Conservation (phyloP, 2,329 filamentous ascomycete genomes). For the Allantophomopsis cytisporea region DNA sequence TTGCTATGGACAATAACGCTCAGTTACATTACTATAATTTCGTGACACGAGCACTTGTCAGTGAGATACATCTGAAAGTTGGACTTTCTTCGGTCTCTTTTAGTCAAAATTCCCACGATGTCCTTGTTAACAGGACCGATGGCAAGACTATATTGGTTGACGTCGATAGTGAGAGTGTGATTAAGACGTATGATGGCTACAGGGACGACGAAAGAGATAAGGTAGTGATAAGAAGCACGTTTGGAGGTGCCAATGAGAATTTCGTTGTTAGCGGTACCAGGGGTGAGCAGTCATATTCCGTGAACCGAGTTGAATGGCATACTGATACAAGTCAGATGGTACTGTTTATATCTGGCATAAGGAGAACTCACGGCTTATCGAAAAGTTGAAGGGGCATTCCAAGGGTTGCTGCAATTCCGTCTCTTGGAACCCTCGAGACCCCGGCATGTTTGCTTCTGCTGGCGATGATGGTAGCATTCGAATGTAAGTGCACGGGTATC, state of each 20-base stretch:
- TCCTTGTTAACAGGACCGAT: conserved; percentile 72
- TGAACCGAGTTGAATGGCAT: too few species aligned
- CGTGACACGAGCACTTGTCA: conserved; percentile 58
- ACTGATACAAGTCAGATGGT: conserved; percentile 28
- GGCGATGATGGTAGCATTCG: conserved; percentile 77
- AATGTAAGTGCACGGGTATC: conserved; percentile 51
- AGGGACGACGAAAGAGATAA: conserved; percentile 40
- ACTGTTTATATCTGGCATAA: conserved; percentile 85
- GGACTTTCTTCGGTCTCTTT: conserved; percentile 70
- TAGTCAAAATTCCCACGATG: conserved; percentile 64
- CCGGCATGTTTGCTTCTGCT: conserved; percentile 77
- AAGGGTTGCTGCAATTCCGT: conserved; percentile 74
- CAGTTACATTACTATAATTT: conserved; percentile 76
- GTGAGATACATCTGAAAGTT: conserved; percentile 54
- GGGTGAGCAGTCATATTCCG: conserved; percentile 34
- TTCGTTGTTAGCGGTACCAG: conserved; percentile 90
- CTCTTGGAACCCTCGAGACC: conserved; percentile 75
- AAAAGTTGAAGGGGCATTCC: conserved; percentile 61
- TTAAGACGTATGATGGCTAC: conserved; percentile 64
- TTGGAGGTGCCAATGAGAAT: conserved; percentile 83
- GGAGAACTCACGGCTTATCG: conserved; percentile 62
- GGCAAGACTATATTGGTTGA: conserved; percentile 70
- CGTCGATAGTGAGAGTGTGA: conserved; percentile 54
- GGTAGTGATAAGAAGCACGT: conserved; percentile 68
- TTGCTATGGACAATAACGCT: conserved; percentile 59